Evolutionary conservation across 1,284 basidiomycete species (phyloP).

Genomic region (Stereum hirsutum): DNA sequence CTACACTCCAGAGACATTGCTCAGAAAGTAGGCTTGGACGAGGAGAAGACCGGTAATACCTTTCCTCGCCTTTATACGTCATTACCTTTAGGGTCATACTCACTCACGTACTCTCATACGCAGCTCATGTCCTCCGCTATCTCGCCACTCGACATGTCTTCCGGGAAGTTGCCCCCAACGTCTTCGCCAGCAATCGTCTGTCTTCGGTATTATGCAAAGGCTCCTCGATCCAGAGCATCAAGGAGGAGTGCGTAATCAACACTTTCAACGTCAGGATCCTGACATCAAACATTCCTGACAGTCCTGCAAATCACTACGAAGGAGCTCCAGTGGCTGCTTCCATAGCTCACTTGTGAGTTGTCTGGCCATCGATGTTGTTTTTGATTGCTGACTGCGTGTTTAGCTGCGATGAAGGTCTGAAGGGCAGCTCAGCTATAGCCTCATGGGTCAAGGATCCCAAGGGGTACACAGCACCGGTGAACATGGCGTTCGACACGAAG

Average conservation of each 20-base stretch:
- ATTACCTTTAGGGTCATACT: background rate
- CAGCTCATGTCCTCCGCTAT: slow-evolving; percentile 23
- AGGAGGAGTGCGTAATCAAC: slow-evolving; percentile 12
- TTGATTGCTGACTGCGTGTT: background rate
- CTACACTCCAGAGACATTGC: slow-evolving; percentile 4
- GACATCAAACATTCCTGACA: slow-evolving; percentile 1
- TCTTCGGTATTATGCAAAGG: slow-evolving; percentile 21
- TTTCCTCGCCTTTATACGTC: background rate
- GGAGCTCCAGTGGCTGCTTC: slow-evolving; percentile 11
- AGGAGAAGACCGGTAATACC: slow-evolving; percentile 1
- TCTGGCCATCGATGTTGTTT: background rate
- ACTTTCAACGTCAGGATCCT: background rate
- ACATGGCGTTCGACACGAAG: slow-evolving; percentile 10
- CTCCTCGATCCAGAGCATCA: slow-evolving; percentile 18
- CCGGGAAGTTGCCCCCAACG: slow-evolving; percentile 21
- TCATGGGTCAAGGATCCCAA: slow-evolving; percentile 10
- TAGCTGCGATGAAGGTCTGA: slow-evolving; percentile 18
- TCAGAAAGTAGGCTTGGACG: background rate
- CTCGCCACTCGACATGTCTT: slow-evolving; percentile 26
- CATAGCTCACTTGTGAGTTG: slow-evolving; percentile 15
- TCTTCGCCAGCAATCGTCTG: slow-evolving; percentile 25
- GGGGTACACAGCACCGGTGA: slow-evolving; percentile 11
- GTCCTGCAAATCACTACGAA: slow-evolving; percentile 12
- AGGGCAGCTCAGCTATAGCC: slow-evolving; percentile 11
- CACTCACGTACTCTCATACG: too few relatives aligned